phyloP scores from a whole-genome alignment of 164 flowering plant genomes.

The Cinnamomum micranthum region DNA sequence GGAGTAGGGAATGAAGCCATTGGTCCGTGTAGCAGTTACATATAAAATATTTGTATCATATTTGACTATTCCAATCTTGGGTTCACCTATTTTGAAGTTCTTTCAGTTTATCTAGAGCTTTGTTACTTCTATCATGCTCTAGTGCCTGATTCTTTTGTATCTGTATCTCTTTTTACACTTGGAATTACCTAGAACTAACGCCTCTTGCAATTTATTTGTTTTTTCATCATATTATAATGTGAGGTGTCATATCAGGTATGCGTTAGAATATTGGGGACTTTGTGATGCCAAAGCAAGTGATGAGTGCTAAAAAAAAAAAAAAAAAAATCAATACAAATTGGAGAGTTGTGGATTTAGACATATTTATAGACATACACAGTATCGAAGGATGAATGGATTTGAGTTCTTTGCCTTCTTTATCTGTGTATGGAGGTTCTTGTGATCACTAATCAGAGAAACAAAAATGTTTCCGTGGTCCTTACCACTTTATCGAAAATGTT shows the following conservation, averaged over 20 bases:
- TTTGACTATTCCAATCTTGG: constrained; percentile 3
- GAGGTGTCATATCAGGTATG: not conserved
- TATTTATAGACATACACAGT: no score
- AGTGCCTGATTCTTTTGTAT: constrained; percentile 6
- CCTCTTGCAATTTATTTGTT: not conserved
- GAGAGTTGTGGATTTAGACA: no score
- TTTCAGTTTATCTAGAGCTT: not conserved
- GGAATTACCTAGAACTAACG: not conserved
- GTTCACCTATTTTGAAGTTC: constrained; percentile 5
- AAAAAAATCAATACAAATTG: no score
- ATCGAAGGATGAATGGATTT: no score
- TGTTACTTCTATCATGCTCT: not conserved
- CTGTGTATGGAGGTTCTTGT: no score
- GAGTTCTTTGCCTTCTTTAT: no score
- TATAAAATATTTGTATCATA: constrained; percentile 3
- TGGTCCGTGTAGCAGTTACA: constrained; percentile 3
- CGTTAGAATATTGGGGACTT: not conserved
- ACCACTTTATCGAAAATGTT: no score
- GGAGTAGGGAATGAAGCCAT: constrained; percentile 9
- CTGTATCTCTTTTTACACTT: constrained; percentile 4
- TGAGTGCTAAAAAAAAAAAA: not conserved
- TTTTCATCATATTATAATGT: not conserved
- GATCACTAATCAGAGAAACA: no score
- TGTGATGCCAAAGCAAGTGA: not conserved
- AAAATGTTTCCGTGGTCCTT: no score